Percentiles rank a stretch among this genome's conserved stretches.
phyloP scores from a whole-genome alignment of 805 yeast genomes.

The Zygoascus biomembranicola region DNA sequence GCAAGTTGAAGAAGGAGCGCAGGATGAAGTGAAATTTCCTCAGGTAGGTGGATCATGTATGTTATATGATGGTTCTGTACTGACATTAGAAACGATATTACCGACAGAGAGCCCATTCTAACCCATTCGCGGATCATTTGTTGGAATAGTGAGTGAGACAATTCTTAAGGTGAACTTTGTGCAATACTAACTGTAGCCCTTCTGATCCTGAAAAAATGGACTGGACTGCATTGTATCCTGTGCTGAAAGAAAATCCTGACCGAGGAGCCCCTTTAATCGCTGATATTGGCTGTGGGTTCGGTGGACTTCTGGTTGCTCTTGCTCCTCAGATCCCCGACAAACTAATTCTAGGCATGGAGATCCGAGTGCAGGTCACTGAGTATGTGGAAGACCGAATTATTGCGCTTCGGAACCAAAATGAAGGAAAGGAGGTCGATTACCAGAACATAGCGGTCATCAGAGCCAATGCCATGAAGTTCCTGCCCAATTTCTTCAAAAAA shows the following conservation, averaged over 20 bases:
- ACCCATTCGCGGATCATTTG: slow-evolving; percentile 93
- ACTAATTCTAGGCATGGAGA: slow-evolving; percentile 90
- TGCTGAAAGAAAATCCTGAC: slow-evolving; percentile 48
- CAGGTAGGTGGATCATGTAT: slow-evolving; percentile 23
- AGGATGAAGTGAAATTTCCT: slow-evolving; percentile 48
- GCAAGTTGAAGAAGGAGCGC: slow-evolving; percentile 23
- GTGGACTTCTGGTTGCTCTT: slow-evolving; percentile 76
- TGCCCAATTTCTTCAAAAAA: slow-evolving; percentile 85
- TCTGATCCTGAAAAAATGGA: slow-evolving; percentile 73
- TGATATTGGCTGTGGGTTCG: slow-evolving; percentile 96
- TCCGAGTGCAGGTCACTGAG: slow-evolving; percentile 94
- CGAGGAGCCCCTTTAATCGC: slow-evolving; percentile 45
- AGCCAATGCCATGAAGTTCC: slow-evolving; percentile 95
- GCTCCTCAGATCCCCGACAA: slow-evolving; percentile 69
- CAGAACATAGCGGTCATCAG: slow-evolving; percentile 85
- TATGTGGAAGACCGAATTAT: slow-evolving; percentile 92
- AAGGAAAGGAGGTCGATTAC: slow-evolving; percentile 30
- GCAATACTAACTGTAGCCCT: slow-evolving; percentile 37
- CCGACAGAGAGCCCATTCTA: slow-evolving; percentile 95
- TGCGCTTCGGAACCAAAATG: slow-evolving; percentile 64
- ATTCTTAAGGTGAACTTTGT: neutral
- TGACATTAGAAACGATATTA: slow-evolving; percentile 54
- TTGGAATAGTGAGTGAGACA: slow-evolving; percentile 49
- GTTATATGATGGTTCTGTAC: slow-evolving; percentile 19
- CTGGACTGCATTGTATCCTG: slow-evolving; percentile 75